Conservation (phyloP, 2,329 filamentous ascomycete genomes). For the Aureobasidium sp. region DNA sequence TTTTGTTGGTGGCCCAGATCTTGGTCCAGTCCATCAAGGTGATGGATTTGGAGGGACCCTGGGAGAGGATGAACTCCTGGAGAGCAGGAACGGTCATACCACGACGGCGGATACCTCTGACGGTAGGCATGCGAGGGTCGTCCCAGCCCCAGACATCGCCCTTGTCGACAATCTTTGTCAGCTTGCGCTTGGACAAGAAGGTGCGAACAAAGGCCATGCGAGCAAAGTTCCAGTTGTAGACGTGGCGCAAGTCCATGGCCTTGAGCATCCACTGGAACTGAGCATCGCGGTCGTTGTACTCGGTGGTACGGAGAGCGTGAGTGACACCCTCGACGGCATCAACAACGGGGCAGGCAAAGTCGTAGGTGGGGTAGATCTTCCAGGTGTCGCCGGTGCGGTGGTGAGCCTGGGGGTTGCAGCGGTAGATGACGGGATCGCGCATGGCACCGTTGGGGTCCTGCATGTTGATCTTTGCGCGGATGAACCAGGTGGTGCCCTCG, state of each 20-base stretch:
- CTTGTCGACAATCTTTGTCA: conserved; percentile 69
- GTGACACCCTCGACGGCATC: conserved; percentile 73
- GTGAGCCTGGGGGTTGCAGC: conserved; percentile 67
- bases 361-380: conserved; percentile 81
- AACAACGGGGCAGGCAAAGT: conserved; percentile 73
- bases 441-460: conserved; percentile 91
- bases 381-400: conserved; percentile 69
- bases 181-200: conserved; percentile 73
- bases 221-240: conserved; percentile 76
- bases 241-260: conserved; percentile 63
- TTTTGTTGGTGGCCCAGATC: conserved; percentile 44
- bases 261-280: conserved; percentile 79
- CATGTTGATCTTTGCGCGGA: conserved; percentile 82
- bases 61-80: conserved; percentile 72
- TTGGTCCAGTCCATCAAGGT: conserved; percentile 74
- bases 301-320: conserved; percentile 70
- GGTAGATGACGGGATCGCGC: conserved; percentile 94
- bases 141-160: conserved; percentile 74
- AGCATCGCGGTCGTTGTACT: conserved; percentile 76
- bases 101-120: conserved; percentile 71
- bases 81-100: conserved; percentile 70
- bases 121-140: conserved; percentile 81
- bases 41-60: conserved; percentile 72
- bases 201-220: conserved; percentile 75
- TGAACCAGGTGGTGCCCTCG: conserved; percentile 75